phyloP scores from a whole-genome alignment of 73 alveolate species.

The Uronychia setigera region DNA sequence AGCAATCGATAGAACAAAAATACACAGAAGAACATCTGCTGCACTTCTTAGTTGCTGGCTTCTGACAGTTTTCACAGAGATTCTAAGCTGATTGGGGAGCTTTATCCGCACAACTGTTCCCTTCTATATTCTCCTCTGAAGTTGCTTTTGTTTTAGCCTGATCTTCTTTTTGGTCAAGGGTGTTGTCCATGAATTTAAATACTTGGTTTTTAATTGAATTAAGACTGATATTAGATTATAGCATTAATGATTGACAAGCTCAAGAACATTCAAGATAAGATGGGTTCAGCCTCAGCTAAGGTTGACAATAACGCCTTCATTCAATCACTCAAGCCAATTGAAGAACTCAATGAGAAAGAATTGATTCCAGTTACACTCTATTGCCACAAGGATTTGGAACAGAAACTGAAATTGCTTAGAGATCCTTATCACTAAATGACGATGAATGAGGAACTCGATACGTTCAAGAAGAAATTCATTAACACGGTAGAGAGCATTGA shows the following conservation, averaged over 20 bases:
- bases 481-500: not conserved
- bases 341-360: not conserved
- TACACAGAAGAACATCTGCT: slow-evolving; percentile 15
- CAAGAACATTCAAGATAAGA: not conserved
- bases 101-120: no score
- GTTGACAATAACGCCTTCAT: not conserved
- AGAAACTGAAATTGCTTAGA: not conserved
- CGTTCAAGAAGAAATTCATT: not conserved
- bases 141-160: no score
- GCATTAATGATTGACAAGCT: not conserved
- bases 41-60: slow-evolving; percentile 24
- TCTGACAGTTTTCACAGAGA: slow-evolving; percentile 2
- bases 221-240: no score
- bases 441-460: not conserved
- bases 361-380: not conserved
- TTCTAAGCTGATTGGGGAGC: no score
- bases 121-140: no score
- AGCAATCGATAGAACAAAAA: slow-evolving; percentile 40
- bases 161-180: no score
- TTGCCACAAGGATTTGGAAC: not conserved
- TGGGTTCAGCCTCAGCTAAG: not conserved
- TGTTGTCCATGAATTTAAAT: no score
- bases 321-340: not conserved
- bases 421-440: not conserved
- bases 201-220: no score